Percentiles rank a stretch among this genome's conserved stretches.
Evolutionary conservation across 805 yeast genomes (phyloP).

Genomic region (Kodamaea fukazawae): DNA sequence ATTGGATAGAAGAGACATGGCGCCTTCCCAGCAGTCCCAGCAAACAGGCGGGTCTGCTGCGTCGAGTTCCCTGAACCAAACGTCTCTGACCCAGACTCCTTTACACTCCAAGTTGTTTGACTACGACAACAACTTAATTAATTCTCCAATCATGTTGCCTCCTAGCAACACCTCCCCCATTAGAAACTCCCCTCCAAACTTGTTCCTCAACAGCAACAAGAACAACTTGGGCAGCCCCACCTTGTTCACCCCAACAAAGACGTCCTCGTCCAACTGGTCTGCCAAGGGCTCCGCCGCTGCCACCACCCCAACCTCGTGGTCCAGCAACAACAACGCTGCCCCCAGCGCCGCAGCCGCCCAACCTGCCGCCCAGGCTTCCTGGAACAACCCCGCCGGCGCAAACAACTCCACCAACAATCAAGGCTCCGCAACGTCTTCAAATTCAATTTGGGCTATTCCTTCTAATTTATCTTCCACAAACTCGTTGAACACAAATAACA

Average conservation of each 20-base stretch:
- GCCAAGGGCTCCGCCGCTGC: neutral
- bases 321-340: no score
- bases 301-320: no score
- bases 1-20: conserved; percentile 1
- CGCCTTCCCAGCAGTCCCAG: conserved; percentile 10
- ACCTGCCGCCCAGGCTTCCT: no score
- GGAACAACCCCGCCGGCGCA: no score
- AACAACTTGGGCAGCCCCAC: conserved; percentile 6
- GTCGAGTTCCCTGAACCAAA: conserved; percentile 1
- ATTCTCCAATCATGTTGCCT: conserved; percentile 23
- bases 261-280: conserved; percentile 9
- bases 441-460: conserved; percentile 25
- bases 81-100: conserved; percentile 10
- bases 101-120: conserved; percentile 19
- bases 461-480: conserved; percentile 11
- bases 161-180: conserved; percentile 14
- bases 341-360: no score
- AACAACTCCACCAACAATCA: no score
- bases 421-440: conserved; percentile 1
- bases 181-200: conserved; percentile 24
- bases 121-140: conserved; percentile 11
- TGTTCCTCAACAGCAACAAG: conserved; percentile 15
- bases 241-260: conserved; percentile 7
- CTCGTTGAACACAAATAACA: conserved; percentile 5
- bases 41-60: conserved; percentile 7